Evolutionary conservation across 345 rosid genomes (phyloP), one percentile per base, ranked within the genome.

Genomic region (Eucalyptus tenuipes): DNA sequence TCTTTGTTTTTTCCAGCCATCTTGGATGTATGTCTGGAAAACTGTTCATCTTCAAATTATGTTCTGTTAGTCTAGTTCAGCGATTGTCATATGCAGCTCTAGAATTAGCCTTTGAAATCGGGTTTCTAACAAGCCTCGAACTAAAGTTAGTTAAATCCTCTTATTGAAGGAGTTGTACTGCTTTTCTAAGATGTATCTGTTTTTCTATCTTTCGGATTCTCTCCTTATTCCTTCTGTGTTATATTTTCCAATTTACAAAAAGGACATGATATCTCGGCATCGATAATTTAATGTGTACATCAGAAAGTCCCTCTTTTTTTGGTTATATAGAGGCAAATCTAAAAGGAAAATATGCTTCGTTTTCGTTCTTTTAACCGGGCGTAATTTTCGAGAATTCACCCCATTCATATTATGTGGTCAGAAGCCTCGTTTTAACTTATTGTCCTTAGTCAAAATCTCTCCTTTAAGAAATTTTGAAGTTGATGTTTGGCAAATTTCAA

Each of bases 361-460:
- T 64, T 64, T 3, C 71, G 15, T 2, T 64, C 20, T 64, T 64
- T n/a, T 64, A 3, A 64, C 0, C 3, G 1, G 2, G 0, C 20
- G 5, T 14, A n/a, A n/a, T n/a, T 64, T 64, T 64, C 3, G 33
- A 64, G 40, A 15, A n/a, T 64, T n/a, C 6, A 2, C 37, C 0
- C 37, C 5, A n/a, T 14, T 64, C 75, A n/a, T 64, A 64, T 64
- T n/a, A 64, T 15, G 4, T 29, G 37, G 75, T 4, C 20, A 29
- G 37, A 64, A n/a, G 40, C 10, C 75, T 64, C 71, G 0, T 64
- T 3, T 64, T 2, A 64, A 64, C 3, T 64, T 59, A 61, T 29
- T 61, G 37, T 61, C 5, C 5, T 29, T 27, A 8, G 66, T 27
- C 31, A 59, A 59, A 59, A 27, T 55, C 61, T 55, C 33, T 59